Evolutionary conservation across 129 eudicot genomes (phyloP), one percentile per base, ranked within the genome.

Genomic region (Lactuca sativa): DNA sequence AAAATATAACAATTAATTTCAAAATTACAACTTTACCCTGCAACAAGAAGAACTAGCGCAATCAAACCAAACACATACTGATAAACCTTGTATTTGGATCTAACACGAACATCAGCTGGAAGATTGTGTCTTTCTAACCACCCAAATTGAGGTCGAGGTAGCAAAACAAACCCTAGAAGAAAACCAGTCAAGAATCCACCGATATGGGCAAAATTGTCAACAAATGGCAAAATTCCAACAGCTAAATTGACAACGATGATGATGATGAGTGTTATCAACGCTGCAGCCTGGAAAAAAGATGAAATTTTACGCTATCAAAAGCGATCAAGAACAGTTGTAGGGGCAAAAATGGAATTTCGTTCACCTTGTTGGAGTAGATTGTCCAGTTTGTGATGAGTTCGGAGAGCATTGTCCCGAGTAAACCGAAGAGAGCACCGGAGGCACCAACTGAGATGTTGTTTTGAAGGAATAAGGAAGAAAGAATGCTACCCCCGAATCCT

Each of bases 361-460:
- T 55, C n/a, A 83, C 98, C 96, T 89, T 92, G 74, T 86, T 89
- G 31, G 95, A 68, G 61, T 92, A 92, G 9, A 92, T 86, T 18
- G 86, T 80, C 98, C 98, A 89, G 63, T 92, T 92, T 12, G 96
- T 86, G 21, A 89, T 78, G 51, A 92, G 83, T 74, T 92, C 98
- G 0, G 98, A 82, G 16, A 92, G 90, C 98, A 92, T 89, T 21
- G 98, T 87, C 34, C 98, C 98, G 32, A 92, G 95, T 66, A 92
- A 84, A 62, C 96, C 98, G 64, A 92, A 92, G 9, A 92, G 86
- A 64, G 98, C 95, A 14, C 98, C 96, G 1, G 98, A 92, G 4
- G 98, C 96, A 72, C 98, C 98, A 70, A 92, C 98, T 4, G 96
- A 89, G 18, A 89, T 85, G 72, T 64, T 66, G 7, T 70, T 66